phyloP scores from a whole-genome alignment of 2,329 filamentous ascomycete genomes.

The Alternaria sp. region DNA sequence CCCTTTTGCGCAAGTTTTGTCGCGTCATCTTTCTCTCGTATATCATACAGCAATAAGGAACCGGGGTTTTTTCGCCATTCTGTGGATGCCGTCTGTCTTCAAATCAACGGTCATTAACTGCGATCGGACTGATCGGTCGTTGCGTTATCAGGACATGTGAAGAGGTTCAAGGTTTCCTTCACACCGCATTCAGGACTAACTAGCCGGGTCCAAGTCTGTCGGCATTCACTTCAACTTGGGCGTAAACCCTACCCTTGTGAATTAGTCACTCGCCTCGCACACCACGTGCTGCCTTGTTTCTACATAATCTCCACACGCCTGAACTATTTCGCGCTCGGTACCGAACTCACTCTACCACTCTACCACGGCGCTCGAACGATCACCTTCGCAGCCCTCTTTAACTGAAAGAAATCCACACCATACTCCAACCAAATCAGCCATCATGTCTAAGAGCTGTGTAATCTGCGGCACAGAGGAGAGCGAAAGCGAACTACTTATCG shows the following conservation, averaged over 20 bases:
- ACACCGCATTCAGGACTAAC: not conserved
- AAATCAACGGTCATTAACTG: not conserved
- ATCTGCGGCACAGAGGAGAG: conserved; percentile 32
- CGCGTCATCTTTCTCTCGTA: not conserved
- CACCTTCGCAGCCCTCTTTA: not conserved
- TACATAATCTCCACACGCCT: not conserved
- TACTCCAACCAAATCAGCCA: not conserved
- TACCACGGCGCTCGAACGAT: not conserved
- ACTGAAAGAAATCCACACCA: not conserved
- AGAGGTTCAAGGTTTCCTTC: not conserved
- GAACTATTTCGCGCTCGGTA: not conserved
- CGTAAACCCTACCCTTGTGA: not conserved
- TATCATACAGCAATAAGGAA: not conserved
- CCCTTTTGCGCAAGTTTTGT: not conserved
- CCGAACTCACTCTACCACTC: not conserved
- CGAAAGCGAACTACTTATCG: conserved; percentile 19
- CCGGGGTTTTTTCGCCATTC: not conserved
- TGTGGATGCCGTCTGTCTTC: not conserved
- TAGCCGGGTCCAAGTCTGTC: not conserved
- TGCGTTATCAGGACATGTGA: not conserved
- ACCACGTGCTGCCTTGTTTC: not conserved
- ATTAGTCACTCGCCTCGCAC: not conserved
- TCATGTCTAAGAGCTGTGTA: conserved; percentile 22
- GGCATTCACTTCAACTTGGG: not conserved
- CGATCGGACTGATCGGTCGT: not conserved